Percentiles rank a stretch among this genome's conserved stretches.
These are phyloP conservation scores for Telfairia occidentalis DNA, from an alignment of 331 rosid genomes.

Conservation along the genomic window DNA sequence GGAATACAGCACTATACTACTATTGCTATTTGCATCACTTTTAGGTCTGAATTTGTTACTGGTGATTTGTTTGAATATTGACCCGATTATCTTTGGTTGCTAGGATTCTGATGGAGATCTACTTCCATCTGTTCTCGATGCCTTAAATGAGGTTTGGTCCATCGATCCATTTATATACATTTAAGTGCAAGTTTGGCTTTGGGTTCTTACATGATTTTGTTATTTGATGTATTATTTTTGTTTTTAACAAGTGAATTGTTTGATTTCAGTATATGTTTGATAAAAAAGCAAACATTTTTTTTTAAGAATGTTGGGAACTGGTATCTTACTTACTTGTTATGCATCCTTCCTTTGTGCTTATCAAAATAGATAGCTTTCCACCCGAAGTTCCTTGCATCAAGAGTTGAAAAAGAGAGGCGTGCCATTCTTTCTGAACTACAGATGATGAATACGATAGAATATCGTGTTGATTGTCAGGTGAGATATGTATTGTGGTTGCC, in stretches of 20 bases:
- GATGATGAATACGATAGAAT: constrained; percentile 98
- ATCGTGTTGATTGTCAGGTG: constrained; percentile 99
- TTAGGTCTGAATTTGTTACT: constrained; percentile 8
- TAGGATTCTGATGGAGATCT: constrained; percentile 96
- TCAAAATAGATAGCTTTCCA: constrained; percentile 80
- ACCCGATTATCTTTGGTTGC: constrained; percentile 18
- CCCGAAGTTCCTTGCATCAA: constrained; percentile 90
- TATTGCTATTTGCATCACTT: constrained; percentile 6
- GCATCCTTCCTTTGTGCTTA: constrained; percentile 14
- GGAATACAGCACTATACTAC: not conserved
- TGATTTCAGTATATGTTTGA: not conserved
- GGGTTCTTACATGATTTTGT: not conserved
- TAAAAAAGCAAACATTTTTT: not conserved
- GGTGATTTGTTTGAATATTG: constrained; percentile 2
- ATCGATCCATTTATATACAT: not conserved
- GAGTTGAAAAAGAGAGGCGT: constrained; percentile 94
- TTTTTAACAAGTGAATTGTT: not conserved
- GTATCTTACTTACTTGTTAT: constrained; percentile 3
- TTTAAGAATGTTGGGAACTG: constrained; percentile 7
- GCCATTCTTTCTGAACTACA: constrained; percentile 97
- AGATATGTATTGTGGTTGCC: constrained; percentile 12
- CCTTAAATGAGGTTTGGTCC: constrained; percentile 74
- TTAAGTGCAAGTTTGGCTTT: not conserved
- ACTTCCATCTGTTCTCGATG: constrained; percentile 86
- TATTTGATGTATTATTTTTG: not conserved